Evolutionary conservation across 2,329 filamentous ascomycete genomes (phyloP).

Genomic region (Cytospora paraplurivora): DNA sequence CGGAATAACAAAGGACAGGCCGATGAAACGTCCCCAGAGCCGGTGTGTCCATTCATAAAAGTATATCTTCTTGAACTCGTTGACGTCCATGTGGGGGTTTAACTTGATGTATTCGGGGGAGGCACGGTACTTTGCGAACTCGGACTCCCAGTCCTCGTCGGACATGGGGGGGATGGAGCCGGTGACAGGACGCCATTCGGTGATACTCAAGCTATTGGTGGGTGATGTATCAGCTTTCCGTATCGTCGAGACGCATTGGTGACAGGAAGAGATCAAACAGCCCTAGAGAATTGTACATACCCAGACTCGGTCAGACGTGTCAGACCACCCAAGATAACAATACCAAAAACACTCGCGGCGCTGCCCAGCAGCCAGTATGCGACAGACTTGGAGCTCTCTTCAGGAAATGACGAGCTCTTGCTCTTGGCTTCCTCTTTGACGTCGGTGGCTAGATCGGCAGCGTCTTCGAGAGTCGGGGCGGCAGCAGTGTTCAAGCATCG

Average conservation of each 20-base stretch:
- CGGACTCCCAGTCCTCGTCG: conserved; percentile 81
- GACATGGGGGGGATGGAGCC: conserved; percentile 84
- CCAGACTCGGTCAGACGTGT: conserved; percentile 95
- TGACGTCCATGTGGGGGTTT: conserved; percentile 89
- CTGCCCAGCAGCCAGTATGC: conserved; percentile 93
- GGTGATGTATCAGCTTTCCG: conserved; percentile 27
- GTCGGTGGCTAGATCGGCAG: conserved; percentile 7
- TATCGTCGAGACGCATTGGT: no score
- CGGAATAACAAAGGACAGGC: conserved; percentile 84
- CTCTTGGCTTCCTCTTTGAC: conserved; percentile 27
- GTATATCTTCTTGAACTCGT: conserved; percentile 98
- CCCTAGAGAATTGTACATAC: conserved; percentile 50
- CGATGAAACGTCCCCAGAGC: conserved; percentile 90
- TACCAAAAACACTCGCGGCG: conserved; percentile 91
- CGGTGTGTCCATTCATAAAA: conserved; percentile 99
- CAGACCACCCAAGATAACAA: conserved; percentile 91
- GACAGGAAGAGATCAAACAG: neutral
- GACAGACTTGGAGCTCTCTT: conserved; percentile 73
- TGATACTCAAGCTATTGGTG: conserved; percentile 79
- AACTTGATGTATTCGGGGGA: conserved; percentile 91
- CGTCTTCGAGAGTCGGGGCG: conserved; percentile 10
- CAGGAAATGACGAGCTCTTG: conserved; percentile 49
- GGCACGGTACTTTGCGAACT: conserved; percentile 88
- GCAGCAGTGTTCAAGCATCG: conserved; percentile 18
- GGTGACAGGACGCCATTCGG: conserved; percentile 97